These are phyloP conservation scores for Stereum hirsutum DNA, from an alignment of 1,284 basidiomycete species.

Conservation along the genomic window DNA sequence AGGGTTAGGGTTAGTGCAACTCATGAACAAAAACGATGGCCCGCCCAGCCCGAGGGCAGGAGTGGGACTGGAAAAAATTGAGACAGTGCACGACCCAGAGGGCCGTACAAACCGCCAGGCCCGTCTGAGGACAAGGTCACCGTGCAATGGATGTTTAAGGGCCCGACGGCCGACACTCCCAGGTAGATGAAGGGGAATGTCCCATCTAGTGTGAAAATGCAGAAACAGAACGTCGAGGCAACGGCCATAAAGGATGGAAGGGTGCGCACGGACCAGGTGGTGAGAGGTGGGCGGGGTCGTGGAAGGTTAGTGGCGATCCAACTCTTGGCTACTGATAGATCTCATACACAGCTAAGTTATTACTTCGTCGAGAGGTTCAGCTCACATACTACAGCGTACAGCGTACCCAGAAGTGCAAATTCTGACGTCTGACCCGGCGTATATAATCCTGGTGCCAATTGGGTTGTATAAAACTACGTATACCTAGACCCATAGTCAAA, in stretches of 20 bases:
- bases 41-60: slow-evolving; percentile 18
- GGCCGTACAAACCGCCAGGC: slow-evolving; percentile 15
- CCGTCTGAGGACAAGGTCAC: slow-evolving; percentile 51
- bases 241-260: not conserved
- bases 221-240: not conserved
- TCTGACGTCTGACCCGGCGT: too few species aligned
- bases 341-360: too few species aligned
- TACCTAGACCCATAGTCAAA: too few species aligned
- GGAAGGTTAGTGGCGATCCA: too few species aligned
- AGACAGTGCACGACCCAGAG: slow-evolving; percentile 18
- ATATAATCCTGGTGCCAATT: too few species aligned
- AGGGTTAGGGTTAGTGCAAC: slow-evolving; percentile 4
- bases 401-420: too few species aligned
- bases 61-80: slow-evolving; percentile 18
- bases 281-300: too few species aligned
- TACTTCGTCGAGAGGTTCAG: too few species aligned
- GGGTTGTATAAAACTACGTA: too few species aligned
- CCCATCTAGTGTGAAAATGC: slow-evolving; percentile 33
- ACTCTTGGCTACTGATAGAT: too few species aligned
- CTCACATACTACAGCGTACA: too few species aligned
- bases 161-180: slow-evolving; percentile 33
- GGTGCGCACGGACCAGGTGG: slow-evolving; percentile 5
- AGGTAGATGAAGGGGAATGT: slow-evolving; percentile 26
- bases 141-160: slow-evolving; percentile 62
- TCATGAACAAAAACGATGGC: slow-evolving; percentile 12